phyloP scores from a whole-genome alignment of 2,329 filamentous ascomycete genomes.

The Cadophora sp. region DNA sequence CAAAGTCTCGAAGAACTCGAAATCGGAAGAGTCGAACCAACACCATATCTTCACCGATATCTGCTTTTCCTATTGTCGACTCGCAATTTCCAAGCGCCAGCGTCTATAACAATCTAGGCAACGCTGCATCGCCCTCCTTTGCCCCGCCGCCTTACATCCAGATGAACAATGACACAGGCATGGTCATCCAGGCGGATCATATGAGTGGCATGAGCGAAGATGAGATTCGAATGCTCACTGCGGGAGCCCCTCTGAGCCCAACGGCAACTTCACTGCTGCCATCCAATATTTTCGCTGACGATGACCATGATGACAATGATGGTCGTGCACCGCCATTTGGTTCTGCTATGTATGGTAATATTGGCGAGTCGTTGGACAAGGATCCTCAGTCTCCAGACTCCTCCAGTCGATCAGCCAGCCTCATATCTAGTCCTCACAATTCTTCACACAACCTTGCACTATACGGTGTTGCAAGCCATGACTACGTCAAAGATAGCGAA shows the following conservation, averaged over 20 bases:
- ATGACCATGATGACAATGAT: slow-evolving; percentile 58
- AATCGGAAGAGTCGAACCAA: slow-evolving; percentile 49
- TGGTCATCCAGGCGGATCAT: slow-evolving; percentile 43
- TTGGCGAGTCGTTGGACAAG: slow-evolving; percentile 47
- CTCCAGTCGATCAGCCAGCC: slow-evolving; percentile 61
- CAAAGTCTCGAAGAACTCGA: slow-evolving; percentile 47
- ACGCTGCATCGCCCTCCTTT: slow-evolving; percentile 55
- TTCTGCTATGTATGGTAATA: slow-evolving; percentile 45
- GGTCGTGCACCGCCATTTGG: slow-evolving; percentile 33
- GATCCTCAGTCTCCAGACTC: slow-evolving; percentile 67
- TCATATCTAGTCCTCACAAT: slow-evolving; percentile 66
- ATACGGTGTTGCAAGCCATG: slow-evolving; percentile 45
- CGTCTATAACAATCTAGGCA: slow-evolving; percentile 51
- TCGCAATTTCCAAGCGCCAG: slow-evolving; percentile 46
- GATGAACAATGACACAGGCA: slow-evolving; percentile 40
- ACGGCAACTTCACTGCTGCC: slow-evolving; percentile 77
- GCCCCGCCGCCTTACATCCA: slow-evolving; percentile 55
- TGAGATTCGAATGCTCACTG: slow-evolving; percentile 65
- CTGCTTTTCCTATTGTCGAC: slow-evolving; percentile 42
- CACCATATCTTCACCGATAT: slow-evolving; percentile 43
- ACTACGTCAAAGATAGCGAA: slow-evolving; percentile 39
- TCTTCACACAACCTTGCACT: slow-evolving; percentile 65
- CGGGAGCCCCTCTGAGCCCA: slow-evolving; percentile 76
- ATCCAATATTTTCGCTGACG: slow-evolving; percentile 67
- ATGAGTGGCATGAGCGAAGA: slow-evolving; percentile 61